Conservation (phyloP, 108 stramenopile genomes). For the Fistulifera solaris region DNA sequence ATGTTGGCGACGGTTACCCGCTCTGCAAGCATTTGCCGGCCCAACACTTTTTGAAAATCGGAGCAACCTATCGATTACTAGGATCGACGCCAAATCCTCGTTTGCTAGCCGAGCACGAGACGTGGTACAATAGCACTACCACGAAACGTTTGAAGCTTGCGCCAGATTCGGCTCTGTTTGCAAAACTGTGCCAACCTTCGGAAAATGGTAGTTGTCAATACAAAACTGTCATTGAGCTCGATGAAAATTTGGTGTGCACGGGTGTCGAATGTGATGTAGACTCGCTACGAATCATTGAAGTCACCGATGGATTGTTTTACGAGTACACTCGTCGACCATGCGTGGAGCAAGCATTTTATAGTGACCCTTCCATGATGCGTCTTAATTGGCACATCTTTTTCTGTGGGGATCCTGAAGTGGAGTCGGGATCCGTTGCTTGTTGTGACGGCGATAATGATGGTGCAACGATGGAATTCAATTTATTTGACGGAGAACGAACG, state of each 20-base stretch:
- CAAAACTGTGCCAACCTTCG: slow-evolving; percentile 18
- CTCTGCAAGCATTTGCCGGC: slow-evolving; percentile 34
- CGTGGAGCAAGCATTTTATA: slow-evolving; percentile 45
- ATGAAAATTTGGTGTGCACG: slow-evolving; percentile 25
- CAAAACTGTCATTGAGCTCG: slow-evolving; percentile 23
- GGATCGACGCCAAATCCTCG: slow-evolving; percentile 22
- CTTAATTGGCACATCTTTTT: neutral
- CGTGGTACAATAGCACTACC: neutral
- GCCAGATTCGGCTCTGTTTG: neutral
- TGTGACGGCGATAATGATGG: neutral
- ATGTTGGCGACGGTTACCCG: slow-evolving; percentile 34
- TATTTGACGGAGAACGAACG: neutral
- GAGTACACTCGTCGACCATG: slow-evolving; percentile 57
- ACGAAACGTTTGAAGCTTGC: neutral
- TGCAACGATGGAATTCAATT: neutral
- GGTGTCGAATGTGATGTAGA: slow-evolving; percentile 44
- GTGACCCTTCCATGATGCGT: slow-evolving; percentile 34
- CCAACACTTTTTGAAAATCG: slow-evolving; percentile 29
- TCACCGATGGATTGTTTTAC: slow-evolving; percentile 31
- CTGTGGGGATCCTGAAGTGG: slow-evolving; percentile 3
- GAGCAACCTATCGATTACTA: slow-evolving; percentile 39
- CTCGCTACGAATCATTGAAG: slow-evolving; percentile 40
- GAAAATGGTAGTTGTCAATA: slow-evolving; percentile 22
- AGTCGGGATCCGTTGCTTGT: neutral
- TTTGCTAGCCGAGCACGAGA: slow-evolving; percentile 15